These are phyloP conservation scores for Penicillium crystallinum DNA, from an alignment of 495 filamentous ascomycete genomes.

Conservation along the genomic window DNA sequence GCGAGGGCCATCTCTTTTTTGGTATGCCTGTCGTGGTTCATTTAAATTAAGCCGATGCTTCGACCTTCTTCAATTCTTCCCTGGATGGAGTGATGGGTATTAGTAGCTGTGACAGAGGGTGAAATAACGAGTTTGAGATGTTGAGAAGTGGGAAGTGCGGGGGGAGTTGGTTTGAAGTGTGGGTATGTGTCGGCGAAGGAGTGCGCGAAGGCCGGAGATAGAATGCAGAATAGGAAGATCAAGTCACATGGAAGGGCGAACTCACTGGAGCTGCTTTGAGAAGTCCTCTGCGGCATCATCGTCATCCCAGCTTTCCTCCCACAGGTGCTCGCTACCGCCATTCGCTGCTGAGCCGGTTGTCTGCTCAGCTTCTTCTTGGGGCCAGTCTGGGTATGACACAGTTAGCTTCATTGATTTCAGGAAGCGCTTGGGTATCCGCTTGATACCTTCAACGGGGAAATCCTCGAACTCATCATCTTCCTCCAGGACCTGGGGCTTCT, in stretches of 20 bases:
- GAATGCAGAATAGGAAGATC: neutral
- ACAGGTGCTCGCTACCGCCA: constrained; percentile 70
- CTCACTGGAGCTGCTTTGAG: constrained; percentile 85
- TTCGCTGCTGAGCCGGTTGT: constrained; percentile 45
- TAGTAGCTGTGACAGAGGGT: constrained; percentile 3
- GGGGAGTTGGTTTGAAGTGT: no score
- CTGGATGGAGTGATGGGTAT: constrained; percentile 41
- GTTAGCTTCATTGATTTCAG: neutral
- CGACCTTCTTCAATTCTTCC: constrained; percentile 95
- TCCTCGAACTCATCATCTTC: constrained; percentile 99
- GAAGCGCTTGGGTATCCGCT: neutral
- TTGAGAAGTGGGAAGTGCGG: neutral
- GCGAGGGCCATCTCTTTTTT: neutral
- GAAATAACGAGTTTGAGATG: neutral
- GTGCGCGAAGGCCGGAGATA: neutral
- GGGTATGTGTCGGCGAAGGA: neutral
- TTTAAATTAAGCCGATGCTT: constrained; percentile 42
- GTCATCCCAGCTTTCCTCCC: constrained; percentile 99
- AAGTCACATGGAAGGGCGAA: neutral
- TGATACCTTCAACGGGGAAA: constrained; percentile 87
- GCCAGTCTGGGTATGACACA: constrained; percentile 62
- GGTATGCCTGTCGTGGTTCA: neutral
- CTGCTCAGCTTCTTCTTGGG: constrained; percentile 78
- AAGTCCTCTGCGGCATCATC: constrained; percentile 98
- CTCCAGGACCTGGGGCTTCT: constrained; percentile 67